Conservation (phyloP, 1,139 yeast genomes). For the Pichia sp. region DNA sequence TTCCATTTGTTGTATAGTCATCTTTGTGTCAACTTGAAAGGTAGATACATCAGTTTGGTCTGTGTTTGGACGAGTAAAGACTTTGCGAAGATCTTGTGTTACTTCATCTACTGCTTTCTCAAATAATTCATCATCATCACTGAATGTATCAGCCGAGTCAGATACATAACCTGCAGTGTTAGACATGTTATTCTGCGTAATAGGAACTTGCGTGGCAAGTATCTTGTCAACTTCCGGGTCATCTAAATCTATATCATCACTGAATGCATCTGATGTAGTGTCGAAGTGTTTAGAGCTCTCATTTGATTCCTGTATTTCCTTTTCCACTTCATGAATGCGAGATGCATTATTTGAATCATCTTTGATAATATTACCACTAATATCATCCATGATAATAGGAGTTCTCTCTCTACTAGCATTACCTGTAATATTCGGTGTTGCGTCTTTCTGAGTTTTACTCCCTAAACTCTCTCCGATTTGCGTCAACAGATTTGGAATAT, state of each 20-base stretch:
- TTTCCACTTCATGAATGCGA: no score
- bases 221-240: not conserved
- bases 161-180: conserved; percentile 25
- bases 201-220: not conserved
- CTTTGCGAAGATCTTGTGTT: conserved; percentile 1
- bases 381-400: no score
- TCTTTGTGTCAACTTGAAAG: conserved; percentile 2
- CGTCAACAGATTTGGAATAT: conserved; percentile 22
- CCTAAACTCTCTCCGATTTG: conserved; percentile 18
- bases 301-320: not conserved
- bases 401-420: no score
- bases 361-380: not conserved
- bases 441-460: no score
- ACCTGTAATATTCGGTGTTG: no score
- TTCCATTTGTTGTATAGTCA: conserved; percentile 1
- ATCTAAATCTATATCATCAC: conserved; percentile 25
- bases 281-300: not conserved
- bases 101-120: conserved; percentile 14
- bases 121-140: conserved; percentile 26
- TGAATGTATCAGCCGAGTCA: conserved; percentile 18
- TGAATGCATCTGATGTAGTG: conserved; percentile 14
- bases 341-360: conserved; percentile 3
- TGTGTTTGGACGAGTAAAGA: conserved; percentile 8
- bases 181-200: no score
- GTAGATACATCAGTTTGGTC: conserved; percentile 13